These are phyloP conservation scores for Cordia subcordata DNA, from an alignment of 257 asterid species.

Conservation along the genomic window DNA sequence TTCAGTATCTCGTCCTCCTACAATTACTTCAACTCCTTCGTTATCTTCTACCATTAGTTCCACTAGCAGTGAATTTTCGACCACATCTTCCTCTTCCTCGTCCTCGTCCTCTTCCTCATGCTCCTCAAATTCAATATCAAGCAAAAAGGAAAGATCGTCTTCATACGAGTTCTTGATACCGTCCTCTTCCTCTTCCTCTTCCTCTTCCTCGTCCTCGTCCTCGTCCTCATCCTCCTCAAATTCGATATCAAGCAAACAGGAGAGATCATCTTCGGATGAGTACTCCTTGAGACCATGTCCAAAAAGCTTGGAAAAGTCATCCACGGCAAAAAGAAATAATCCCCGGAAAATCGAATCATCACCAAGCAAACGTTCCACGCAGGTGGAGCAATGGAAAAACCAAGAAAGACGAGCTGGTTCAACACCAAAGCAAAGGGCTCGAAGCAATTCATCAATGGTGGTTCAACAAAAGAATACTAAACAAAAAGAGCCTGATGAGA, in stretches of 20 bases:
- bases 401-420: slow-evolving; percentile 24
- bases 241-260: slow-evolving; percentile 27
- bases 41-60: slow-evolving; percentile 31
- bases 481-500: slow-evolving; percentile 27
- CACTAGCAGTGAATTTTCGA: slow-evolving; percentile 18
- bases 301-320: slow-evolving; percentile 4
- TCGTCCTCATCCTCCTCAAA: slow-evolving; percentile 16
- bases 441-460: slow-evolving; percentile 48
- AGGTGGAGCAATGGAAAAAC: slow-evolving; percentile 12
- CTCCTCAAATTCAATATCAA: slow-evolving; percentile 21
- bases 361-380: not conserved
- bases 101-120: slow-evolving; percentile 16
- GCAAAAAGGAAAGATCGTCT: slow-evolving; percentile 49
- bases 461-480: slow-evolving; percentile 61
- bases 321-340: slow-evolving; percentile 1
- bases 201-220: slow-evolving; percentile 20
- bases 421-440: slow-evolving; percentile 53
- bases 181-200: too few relatives aligned
- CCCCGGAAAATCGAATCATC: slow-evolving; percentile 7
- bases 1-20: slow-evolving; percentile 37
- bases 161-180: slow-evolving; percentile 60
- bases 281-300: slow-evolving; percentile 38
- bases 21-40: slow-evolving; percentile 34
- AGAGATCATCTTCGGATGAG: slow-evolving; percentile 52
- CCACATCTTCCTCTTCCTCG: slow-evolving; percentile 16